Conservation (phyloP, 176 grass and related monocot species). For the Microstegium vimineum region DNA sequence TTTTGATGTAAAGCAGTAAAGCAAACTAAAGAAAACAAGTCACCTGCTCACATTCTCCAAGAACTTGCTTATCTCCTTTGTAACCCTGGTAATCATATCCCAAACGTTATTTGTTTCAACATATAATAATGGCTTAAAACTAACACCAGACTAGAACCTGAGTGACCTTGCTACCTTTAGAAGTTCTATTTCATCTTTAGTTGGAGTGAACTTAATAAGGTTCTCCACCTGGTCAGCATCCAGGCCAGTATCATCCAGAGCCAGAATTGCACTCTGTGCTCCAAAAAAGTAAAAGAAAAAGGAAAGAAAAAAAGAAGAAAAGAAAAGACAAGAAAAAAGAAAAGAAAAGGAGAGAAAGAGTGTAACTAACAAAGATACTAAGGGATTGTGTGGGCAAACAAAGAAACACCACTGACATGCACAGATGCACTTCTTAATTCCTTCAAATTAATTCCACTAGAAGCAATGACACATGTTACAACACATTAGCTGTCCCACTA, state of each 20-base stretch:
- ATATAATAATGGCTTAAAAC: constrained; percentile 13
- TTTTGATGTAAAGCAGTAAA: constrained; percentile 11
- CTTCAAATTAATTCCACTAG: constrained; percentile 8
- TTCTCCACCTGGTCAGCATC: constrained; percentile 97
- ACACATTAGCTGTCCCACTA: not conserved
- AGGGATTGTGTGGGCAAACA: not conserved
- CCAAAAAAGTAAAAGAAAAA: constrained; percentile 8
- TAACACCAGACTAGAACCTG: not conserved
- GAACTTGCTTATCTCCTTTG: constrained; percentile 85
- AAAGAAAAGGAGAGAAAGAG: constrained; percentile 8
- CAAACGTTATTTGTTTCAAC: constrained; percentile 13
- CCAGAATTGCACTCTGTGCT: constrained; percentile 71
- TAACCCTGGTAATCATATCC: constrained; percentile 64
- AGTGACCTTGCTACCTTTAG: constrained; percentile 61
- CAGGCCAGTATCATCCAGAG: constrained; percentile 83
- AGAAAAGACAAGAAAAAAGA: not conserved
- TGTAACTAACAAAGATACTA: constrained; percentile 6
- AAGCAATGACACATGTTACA: not conserved
- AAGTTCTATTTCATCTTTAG: constrained; percentile 99
- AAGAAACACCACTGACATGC: constrained; percentile 5
- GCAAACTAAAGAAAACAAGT: constrained; percentile 20
- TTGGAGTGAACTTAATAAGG: constrained; percentile 97
- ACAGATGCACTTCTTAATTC: constrained; percentile 10
- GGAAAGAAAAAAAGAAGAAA: constrained; percentile 14
- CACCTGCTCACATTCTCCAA: constrained; percentile 94